These are phyloP conservation scores for Alternaria infectoria DNA, from an alignment of 2,329 filamentous ascomycete genomes.

Conservation along the genomic window DNA sequence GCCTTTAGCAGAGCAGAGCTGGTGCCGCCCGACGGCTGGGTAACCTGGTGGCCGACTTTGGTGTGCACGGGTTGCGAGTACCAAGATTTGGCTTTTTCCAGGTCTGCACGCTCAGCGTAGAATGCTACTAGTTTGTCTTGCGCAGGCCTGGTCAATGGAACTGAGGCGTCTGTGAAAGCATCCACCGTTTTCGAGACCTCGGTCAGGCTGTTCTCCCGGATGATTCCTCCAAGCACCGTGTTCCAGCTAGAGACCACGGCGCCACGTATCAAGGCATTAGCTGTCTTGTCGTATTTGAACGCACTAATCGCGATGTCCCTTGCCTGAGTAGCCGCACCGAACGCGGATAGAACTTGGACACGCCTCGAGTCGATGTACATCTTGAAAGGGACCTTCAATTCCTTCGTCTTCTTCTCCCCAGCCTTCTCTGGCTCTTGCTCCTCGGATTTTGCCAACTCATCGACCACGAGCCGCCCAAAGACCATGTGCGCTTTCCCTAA, in stretches of 20 bases:
- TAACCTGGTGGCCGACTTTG: conserved; percentile 1
- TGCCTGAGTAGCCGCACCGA: conserved; percentile 34
- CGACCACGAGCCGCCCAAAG: conserved; percentile 49
- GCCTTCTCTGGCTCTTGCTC: conserved; percentile 1
- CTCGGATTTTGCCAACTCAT: conserved; percentile 19
- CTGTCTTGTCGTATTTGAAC: conserved; percentile 16
- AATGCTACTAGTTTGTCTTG: conserved; percentile 65
- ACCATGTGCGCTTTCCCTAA: conserved; percentile 48
- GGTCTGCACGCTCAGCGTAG: conserved; percentile 64
- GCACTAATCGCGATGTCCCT: conserved; percentile 25
- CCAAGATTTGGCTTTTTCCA: conserved; percentile 70
- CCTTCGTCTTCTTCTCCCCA: conserved; percentile 1
- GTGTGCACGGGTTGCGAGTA: conserved; percentile 63
- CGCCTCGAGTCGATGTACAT: conserved; percentile 12
- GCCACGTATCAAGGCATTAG: not conserved
- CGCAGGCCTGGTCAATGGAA: conserved; percentile 47
- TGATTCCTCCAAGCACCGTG: conserved; percentile 65
- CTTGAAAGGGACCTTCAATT: conserved; percentile 3
- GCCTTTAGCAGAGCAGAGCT: conserved; percentile 66
- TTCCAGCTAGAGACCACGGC: conserved; percentile 26
- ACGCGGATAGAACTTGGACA: conserved; percentile 28
- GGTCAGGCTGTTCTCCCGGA: conserved; percentile 63
- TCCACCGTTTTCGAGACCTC: conserved; percentile 64
- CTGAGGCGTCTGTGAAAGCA: conserved; percentile 54
- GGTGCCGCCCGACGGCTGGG: conserved; percentile 39